Percentiles rank a stretch among this genome's conserved stretches.
Conservation (phyloP, 1,284 basidiomycete species). For the Papiliotrema laurentii region DNA sequence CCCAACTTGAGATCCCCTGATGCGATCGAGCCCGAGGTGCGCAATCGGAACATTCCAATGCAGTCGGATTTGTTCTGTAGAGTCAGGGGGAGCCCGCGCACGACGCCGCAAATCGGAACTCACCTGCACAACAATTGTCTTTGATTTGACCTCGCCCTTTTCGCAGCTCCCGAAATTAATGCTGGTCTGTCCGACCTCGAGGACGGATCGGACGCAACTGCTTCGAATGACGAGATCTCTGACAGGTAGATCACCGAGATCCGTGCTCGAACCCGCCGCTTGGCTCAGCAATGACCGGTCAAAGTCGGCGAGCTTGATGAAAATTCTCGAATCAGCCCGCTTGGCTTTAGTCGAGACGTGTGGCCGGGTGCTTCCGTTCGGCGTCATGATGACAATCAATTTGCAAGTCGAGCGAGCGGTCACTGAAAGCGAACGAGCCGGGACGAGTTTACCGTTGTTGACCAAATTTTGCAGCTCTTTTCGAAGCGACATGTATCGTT, state of each 20-base stretch:
- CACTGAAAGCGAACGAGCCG: conserved; percentile 44
- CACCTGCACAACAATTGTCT: conserved; percentile 51
- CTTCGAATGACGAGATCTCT: conserved; percentile 52
- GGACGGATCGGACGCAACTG: conserved; percentile 48
- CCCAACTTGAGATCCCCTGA: conserved; percentile 53
- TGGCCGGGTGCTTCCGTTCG: conserved; percentile 50
- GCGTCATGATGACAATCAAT: conserved; percentile 50
- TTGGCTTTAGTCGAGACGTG: conserved; percentile 49
- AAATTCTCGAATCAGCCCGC: conserved; percentile 52
- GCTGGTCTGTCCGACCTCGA: conserved; percentile 53
- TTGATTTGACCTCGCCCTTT: conserved; percentile 51
- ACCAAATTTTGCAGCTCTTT: conserved; percentile 49
- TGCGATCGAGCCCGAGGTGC: conserved; percentile 53
- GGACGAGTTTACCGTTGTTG: conserved; percentile 42
- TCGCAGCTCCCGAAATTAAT: conserved; percentile 55
- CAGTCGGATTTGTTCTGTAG: conserved; percentile 49
- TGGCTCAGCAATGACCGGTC: conserved; percentile 34
- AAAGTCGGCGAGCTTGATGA: conserved; percentile 50
- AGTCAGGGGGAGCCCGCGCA: too few relatives aligned
- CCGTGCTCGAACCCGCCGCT: conserved; percentile 4
- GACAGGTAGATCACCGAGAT: conserved; percentile 47
- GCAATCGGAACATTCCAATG: conserved; percentile 52
- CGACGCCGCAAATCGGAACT: too few relatives aligned
- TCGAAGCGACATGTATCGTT: conserved; percentile 47
- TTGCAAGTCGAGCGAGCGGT: conserved; percentile 40